Percentiles rank a stretch among this genome's conserved stretches.
Evolutionary conservation across 2,329 filamentous ascomycete species (phyloP).

Genomic region (Alternaria incomplexa): DNA sequence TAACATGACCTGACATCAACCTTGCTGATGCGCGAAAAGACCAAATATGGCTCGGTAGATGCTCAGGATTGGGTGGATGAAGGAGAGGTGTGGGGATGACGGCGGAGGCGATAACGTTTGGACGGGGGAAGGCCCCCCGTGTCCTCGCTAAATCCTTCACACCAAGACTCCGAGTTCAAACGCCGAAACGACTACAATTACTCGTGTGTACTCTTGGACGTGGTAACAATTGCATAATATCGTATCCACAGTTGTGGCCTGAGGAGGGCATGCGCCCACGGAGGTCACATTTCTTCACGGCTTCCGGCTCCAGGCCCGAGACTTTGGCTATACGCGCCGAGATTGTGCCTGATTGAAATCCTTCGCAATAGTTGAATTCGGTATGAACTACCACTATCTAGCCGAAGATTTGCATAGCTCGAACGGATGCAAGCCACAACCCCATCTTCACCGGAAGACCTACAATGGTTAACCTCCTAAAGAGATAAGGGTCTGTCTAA

Average conservation of each 20-base stretch:
- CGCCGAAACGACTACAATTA: background rate
- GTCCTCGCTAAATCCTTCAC: slow-evolving; percentile 4
- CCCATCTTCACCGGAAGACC: slow-evolving; percentile 8
- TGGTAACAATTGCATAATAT: background rate
- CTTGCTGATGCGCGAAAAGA: background rate
- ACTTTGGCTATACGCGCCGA: background rate
- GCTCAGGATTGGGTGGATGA: background rate
- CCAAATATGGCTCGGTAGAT: background rate
- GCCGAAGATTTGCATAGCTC: background rate
- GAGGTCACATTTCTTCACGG: background rate
- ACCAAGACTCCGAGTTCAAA: slow-evolving; percentile 3
- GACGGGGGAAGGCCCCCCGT: slow-evolving; percentile 4
- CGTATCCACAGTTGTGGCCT: background rate
- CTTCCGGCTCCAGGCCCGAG: background rate
- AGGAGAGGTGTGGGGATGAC: background rate
- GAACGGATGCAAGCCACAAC: slow-evolving; percentile 1
- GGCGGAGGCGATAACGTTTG: slow-evolving; percentile 7
- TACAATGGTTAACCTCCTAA: background rate
- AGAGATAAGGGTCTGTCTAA: background rate
- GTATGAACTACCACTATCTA: background rate
- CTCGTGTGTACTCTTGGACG: background rate
- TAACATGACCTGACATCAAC: slow-evolving; percentile 3
- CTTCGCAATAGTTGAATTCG: background rate
- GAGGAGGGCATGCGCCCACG: background rate
- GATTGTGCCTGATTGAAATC: background rate